Conservation (phyloP, 371 early-diverging fungal species). For the Choanephora cucurbitarum region DNA sequence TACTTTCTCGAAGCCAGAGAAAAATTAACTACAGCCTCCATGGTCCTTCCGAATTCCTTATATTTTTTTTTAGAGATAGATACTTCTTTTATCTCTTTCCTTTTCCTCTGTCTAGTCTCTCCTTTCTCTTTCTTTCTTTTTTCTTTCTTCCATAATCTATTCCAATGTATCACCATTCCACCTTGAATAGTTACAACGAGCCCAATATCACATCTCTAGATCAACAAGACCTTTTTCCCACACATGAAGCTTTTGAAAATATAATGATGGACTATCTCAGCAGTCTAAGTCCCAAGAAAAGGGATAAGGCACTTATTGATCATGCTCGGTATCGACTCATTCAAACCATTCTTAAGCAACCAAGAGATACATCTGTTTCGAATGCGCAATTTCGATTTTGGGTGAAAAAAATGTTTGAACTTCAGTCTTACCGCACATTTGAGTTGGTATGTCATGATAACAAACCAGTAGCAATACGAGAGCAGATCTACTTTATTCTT, state of each 20-base stretch:
- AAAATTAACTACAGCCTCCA: too few species aligned
- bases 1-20: too few species aligned
- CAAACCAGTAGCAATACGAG: constrained; percentile 45
- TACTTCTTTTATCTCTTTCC: too few species aligned
- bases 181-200: too few species aligned
- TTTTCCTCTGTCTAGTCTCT: too few species aligned
- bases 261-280: constrained; percentile 33
- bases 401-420: constrained; percentile 52
- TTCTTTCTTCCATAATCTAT: too few species aligned
- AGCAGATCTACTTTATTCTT: constrained; percentile 44
- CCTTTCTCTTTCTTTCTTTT: too few species aligned
- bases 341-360: constrained; percentile 41
- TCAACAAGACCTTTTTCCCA: constrained; percentile 13
- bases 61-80: too few species aligned
- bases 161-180: too few species aligned
- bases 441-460: constrained; percentile 37
- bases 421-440: constrained; percentile 22
- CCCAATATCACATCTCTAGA: too few species aligned
- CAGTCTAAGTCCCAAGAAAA: constrained; percentile 43
- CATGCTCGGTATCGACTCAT: constrained; percentile 44
- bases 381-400: constrained; percentile 52
- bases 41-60: too few species aligned
- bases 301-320: constrained; percentile 46
- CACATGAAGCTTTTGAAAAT: constrained; percentile 16
- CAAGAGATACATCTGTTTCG: constrained; percentile 46